Conservation (phyloP, 495 filamentous ascomycete species). For the Jackrogersella minutella region DNA sequence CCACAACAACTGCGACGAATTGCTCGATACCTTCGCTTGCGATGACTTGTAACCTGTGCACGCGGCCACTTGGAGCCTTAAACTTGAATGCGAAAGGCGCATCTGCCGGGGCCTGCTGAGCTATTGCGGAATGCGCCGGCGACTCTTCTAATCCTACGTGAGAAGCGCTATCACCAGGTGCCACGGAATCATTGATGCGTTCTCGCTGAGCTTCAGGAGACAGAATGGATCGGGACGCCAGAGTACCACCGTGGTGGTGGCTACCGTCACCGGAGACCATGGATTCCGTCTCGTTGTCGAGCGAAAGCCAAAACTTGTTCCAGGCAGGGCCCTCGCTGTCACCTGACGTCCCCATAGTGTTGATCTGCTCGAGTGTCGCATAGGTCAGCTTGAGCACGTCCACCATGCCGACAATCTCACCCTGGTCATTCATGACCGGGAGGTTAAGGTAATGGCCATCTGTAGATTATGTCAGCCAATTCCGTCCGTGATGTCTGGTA, state of each 20-base stretch:
- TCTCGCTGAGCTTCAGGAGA: conserved; percentile 76
- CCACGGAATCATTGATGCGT: conserved; percentile 74
- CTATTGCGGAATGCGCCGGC: conserved; percentile 69
- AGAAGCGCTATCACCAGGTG: conserved; percentile 93
- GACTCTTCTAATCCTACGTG: conserved; percentile 81
- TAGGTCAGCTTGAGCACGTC: conserved; percentile 98
- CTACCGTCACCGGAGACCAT: conserved; percentile 90
- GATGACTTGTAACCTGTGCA: conserved; percentile 88
- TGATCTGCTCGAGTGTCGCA: conserved; percentile 95
- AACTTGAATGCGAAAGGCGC: conserved; percentile 97
- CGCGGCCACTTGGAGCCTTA: conserved; percentile 95
- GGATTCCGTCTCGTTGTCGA: conserved; percentile 96
- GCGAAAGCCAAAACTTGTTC: conserved; percentile 99
- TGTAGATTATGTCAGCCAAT: conserved; percentile 46
- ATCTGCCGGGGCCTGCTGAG: conserved; percentile 67
- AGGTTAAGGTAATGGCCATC: conserved; percentile 98
- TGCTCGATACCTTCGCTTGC: conserved; percentile 82
- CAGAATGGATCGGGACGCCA: conserved; percentile 69
- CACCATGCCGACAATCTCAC: conserved; percentile 99
- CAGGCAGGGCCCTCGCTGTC: conserved; percentile 96
- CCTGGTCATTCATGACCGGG: conserved; percentile 95
- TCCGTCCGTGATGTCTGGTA: not conserved
- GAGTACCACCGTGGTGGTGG: conserved; percentile 64
- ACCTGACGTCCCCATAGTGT: conserved; percentile 65
- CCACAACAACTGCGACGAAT: conserved; percentile 78